Percentiles rank a stretch among this genome's conserved stretches.
Conservation (phyloP, 129 eudicot genomes). For the Tanacetum coccineum region DNA sequence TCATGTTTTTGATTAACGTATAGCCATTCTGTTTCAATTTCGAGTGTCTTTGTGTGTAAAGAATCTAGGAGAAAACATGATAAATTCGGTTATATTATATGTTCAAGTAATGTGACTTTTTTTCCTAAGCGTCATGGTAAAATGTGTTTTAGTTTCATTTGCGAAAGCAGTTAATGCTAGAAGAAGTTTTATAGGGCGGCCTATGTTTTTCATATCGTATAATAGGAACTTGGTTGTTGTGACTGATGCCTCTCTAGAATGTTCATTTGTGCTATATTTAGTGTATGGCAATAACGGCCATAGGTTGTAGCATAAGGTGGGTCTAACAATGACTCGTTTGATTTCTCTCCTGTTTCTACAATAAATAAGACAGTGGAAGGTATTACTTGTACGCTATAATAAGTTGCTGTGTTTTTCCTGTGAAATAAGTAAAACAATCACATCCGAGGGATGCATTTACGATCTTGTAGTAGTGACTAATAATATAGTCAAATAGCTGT, state of each 20-base stretch:
- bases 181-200: neutral
- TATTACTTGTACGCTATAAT: neutral
- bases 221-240: too few species aligned
- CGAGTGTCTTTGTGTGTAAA: neutral
- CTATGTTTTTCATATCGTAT: too few species aligned
- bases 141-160: neutral
- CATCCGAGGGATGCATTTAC: neutral
- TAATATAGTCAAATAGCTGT: too few species aligned
- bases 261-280: too few species aligned
- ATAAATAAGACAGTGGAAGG: neutral
- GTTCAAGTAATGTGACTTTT: conserved; percentile 3
- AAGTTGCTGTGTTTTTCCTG: neutral
- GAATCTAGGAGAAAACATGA: neutral
- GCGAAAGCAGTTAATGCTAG: neutral
- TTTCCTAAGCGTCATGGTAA: conserved; percentile 3
- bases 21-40: neutral
- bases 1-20: neutral
- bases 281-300: too few species aligned
- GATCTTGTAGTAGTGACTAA: neutral
- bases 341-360: neutral
- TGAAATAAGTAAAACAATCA: neutral
- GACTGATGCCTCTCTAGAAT: too few species aligned
- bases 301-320: too few species aligned
- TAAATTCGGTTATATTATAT: neutral
- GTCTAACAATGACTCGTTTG: too few species aligned